Conservation (phyloP, 2,329 filamentous ascomycete species). For the Scopulariopsis brevicaulis region DNA sequence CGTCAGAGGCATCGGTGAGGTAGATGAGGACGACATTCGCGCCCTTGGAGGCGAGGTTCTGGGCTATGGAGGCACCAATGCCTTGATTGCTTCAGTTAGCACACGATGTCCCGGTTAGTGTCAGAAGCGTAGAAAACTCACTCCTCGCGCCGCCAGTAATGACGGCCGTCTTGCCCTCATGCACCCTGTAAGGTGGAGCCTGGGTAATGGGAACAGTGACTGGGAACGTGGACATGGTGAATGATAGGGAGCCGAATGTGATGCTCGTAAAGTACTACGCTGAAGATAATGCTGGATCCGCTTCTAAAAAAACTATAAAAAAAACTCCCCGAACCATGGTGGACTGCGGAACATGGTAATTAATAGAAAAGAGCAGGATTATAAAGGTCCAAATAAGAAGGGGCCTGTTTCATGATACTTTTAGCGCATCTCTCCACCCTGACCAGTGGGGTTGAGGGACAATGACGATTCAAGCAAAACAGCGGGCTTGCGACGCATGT, state of each 20-base stretch:
- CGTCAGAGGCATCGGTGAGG: constrained; percentile 40
- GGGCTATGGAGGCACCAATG: constrained; percentile 47
- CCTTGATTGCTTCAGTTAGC: constrained; percentile 22
- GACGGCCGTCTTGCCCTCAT: constrained; percentile 36
- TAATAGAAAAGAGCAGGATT: too few relatives aligned
- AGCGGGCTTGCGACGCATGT: too few relatives aligned
- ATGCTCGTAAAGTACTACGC: neutral
- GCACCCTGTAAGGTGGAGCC: constrained; percentile 9
- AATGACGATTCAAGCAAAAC: too few relatives aligned
- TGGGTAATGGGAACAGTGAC: constrained; percentile 7
- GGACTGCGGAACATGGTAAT: too few relatives aligned
- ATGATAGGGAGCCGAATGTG: neutral
- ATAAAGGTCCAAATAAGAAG: too few relatives aligned
- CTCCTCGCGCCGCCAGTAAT: constrained; percentile 40
- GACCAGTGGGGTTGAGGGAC: too few relatives aligned
- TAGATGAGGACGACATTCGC: constrained; percentile 48
- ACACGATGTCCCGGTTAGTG: constrained; percentile 3
- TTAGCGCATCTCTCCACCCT: too few relatives aligned
- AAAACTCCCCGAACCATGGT: too few relatives aligned
- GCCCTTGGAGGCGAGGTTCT: constrained; percentile 48
- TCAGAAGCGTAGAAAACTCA: constrained; percentile 10
- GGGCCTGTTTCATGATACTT: too few relatives aligned
- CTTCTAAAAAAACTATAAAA: neutral
- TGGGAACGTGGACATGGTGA: constrained; percentile 5
- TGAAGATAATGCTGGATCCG: neutral